Evolutionary conservation across 306 rosid genomes (phyloP).

Genomic region (Quercus gilva): DNA sequence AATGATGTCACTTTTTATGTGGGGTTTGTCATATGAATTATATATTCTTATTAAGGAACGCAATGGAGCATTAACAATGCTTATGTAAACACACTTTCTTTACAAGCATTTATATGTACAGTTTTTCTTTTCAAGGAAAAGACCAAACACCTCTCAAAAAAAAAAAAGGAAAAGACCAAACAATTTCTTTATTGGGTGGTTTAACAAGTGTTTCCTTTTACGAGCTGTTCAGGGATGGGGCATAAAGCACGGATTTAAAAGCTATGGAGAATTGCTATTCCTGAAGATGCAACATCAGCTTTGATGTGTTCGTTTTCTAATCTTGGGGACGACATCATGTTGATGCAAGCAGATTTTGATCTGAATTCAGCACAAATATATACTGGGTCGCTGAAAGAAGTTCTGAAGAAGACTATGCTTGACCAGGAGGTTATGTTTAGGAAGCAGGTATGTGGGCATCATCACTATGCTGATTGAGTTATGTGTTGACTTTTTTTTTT

Average conservation of each 20-base stretch:
- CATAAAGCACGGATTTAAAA: neutral
- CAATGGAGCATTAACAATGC: neutral
- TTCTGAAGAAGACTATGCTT: conserved; percentile 52
- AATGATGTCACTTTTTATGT: neutral
- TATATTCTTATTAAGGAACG: neutral
- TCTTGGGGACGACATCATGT: conserved; percentile 25
- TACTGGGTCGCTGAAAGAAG: conserved; percentile 29
- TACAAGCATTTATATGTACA: neutral
- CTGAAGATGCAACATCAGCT: conserved; percentile 11
- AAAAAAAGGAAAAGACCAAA: neutral
- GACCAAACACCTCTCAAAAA: no score
- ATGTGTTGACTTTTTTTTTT: neutral
- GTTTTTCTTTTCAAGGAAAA: neutral
- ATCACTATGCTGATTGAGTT: neutral
- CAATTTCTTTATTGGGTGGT: neutral
- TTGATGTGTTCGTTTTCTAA: neutral
- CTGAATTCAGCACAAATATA: conserved; percentile 30
- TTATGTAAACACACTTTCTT: neutral
- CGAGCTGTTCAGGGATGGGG: neutral
- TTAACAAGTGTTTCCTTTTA: neutral
- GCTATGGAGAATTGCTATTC: neutral
- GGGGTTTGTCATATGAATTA: neutral
- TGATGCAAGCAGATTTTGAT: conserved; percentile 40
- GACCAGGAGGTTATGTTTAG: conserved; percentile 52
- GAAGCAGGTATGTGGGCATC: conserved; percentile 40